Evolutionary conservation across 2,329 filamentous ascomycete species (phyloP).

Genomic region (Penicillium vulpinum): DNA sequence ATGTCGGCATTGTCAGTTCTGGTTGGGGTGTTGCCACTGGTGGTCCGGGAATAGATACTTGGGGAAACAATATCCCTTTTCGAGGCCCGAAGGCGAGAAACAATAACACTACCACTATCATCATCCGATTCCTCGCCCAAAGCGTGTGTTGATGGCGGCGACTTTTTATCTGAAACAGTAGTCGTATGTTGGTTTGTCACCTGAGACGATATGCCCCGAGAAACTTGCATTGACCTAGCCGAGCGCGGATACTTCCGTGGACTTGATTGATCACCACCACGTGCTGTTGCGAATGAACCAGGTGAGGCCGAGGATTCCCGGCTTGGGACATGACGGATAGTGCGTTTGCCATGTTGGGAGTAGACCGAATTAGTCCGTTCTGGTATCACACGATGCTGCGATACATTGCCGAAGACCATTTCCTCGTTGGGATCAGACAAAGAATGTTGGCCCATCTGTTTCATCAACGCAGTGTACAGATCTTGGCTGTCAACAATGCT

Average conservation of each 20-base stretch:
- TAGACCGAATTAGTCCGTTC: conserved; percentile 29
- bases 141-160: neutral
- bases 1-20: conserved; percentile 10
- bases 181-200: neutral
- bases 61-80: conserved; percentile 31
- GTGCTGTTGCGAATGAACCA: conserved; percentile 35
- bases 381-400: conserved; percentile 32
- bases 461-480: conserved; percentile 47
- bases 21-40: conserved; percentile 34
- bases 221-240: conserved; percentile 2
- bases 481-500: conserved; percentile 40
- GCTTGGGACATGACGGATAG: conserved; percentile 36
- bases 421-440: conserved; percentile 23
- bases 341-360: conserved; percentile 27
- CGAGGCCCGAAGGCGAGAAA: conserved; percentile 6
- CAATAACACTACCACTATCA: conserved; percentile 23
- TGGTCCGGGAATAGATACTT: conserved; percentile 47
- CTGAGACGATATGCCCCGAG: neutral
- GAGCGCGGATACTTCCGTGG: conserved; percentile 20
- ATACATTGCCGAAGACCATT: conserved; percentile 32
- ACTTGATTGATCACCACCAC: conserved; percentile 19
- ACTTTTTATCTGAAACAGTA: neutral
- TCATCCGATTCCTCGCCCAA: conserved; percentile 18
- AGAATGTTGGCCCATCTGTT: conserved; percentile 35
- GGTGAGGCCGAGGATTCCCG: conserved; percentile 31